Conservation (phyloP, 2,329 filamentous ascomycete species). For the Cercospora citrullina region DNA sequence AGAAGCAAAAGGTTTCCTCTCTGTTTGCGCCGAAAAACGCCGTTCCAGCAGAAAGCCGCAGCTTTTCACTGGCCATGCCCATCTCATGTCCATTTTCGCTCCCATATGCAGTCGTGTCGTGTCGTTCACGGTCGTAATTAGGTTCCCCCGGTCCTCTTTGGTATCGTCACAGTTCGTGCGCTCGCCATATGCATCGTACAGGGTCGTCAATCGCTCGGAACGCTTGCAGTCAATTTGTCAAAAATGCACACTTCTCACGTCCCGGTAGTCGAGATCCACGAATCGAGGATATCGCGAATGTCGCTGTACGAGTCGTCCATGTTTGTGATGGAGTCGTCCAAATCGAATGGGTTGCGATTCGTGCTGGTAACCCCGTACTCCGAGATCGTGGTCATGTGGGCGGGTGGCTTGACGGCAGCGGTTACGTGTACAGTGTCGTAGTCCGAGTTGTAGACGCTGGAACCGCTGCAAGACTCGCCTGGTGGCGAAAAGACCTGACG, state of each 20-base stretch:
- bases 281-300: conserved; percentile 30
- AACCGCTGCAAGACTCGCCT: conserved; percentile 33
- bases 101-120: conserved; percentile 17
- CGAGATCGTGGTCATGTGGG: conserved; percentile 63
- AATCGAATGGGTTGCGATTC: conserved; percentile 56
- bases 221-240: conserved; percentile 13
- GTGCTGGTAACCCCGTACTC: conserved; percentile 72
- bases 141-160: conserved; percentile 8
- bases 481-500: conserved; percentile 33
- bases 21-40: conserved; percentile 1
- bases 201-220: conserved; percentile 13
- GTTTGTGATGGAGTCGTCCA: conserved; percentile 24
- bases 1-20: conserved; percentile 4
- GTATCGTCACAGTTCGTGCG: conserved; percentile 20
- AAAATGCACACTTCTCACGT: not conserved
- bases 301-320: conserved; percentile 27
- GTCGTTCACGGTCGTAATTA: conserved; percentile 23
- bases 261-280: conserved; percentile 27
- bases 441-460: conserved; percentile 34
- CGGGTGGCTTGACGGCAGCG: conserved; percentile 23
- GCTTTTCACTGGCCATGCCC: not conserved
- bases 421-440: conserved; percentile 28
- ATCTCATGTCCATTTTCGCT: not conserved
- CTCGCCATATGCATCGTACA: conserved; percentile 12
- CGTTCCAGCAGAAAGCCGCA: not conserved